These are phyloP conservation scores for Pseudoscleropodium purum DNA, from an alignment of 225 moss, liverwort and hornwort genomes.

Conservation along the genomic window DNA sequence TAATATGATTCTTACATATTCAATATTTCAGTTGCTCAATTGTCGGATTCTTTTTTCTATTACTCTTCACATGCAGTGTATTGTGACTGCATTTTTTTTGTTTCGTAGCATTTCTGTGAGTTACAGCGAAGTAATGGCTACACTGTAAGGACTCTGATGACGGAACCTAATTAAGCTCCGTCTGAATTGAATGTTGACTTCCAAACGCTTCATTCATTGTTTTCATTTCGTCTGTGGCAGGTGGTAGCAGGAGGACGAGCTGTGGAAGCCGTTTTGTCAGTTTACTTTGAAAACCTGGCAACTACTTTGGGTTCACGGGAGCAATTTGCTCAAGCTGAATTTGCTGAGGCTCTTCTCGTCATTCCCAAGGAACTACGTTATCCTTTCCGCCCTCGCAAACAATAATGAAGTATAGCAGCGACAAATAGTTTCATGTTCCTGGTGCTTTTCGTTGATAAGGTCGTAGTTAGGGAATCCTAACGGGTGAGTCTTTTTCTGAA, in stretches of 20 bases:
- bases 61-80: neutral
- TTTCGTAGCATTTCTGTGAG: neutral
- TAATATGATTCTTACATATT: neutral
- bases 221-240: slow-evolving; percentile 10
- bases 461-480: neutral
- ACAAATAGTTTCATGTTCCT: neutral
- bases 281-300: slow-evolving; percentile 70
- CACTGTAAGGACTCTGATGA: neutral
- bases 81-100: neutral
- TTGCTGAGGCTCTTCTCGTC: slow-evolving; percentile 77
- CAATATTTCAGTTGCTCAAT: neutral
- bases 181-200: neutral
- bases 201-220: neutral
- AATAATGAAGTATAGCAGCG: neutral
- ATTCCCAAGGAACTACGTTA: slow-evolving; percentile 46
- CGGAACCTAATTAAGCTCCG: neutral
- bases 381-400: neutral
- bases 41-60: neutral
- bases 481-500: neutral
- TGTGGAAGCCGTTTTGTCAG: slow-evolving; percentile 72
- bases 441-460: neutral
- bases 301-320: slow-evolving; percentile 74
- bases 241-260: slow-evolving; percentile 82
- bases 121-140: neutral
- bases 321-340: slow-evolving; percentile 81